phyloP scores from a whole-genome alignment of 2,329 filamentous ascomycete genomes.

The Ceratocystis smalleyi region DNA sequence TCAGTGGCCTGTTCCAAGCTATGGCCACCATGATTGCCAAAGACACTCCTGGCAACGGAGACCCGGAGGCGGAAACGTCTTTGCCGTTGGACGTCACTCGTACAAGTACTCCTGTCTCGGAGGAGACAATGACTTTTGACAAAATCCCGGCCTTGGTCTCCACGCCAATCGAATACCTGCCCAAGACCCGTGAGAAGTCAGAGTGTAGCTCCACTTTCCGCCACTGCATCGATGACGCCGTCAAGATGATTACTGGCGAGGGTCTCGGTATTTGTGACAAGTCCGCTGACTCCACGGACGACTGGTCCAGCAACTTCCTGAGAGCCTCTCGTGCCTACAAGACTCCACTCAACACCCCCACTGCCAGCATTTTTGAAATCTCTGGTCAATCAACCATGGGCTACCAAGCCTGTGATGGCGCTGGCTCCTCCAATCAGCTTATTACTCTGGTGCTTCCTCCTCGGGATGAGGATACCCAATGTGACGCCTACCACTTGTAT shows the following conservation, averaged over 20 bases:
- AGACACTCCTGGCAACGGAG: not conserved
- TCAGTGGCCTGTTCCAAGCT: slow-evolving; percentile 13
- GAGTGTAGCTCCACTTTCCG: slow-evolving; percentile 17
- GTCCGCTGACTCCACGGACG: not conserved
- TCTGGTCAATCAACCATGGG: not conserved
- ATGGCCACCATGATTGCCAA: slow-evolving; percentile 14
- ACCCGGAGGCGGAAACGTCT: not conserved
- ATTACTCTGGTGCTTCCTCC: slow-evolving; percentile 15
- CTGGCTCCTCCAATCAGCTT: not conserved
- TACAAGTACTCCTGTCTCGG: not conserved
- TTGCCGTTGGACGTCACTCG: not conserved
- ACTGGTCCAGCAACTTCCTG: not conserved
- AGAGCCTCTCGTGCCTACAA: slow-evolving; percentile 6
- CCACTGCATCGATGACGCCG: slow-evolving; percentile 15
- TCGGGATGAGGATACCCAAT: slow-evolving; percentile 10
- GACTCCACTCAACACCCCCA: slow-evolving; percentile 8
- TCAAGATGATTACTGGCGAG: slow-evolving; percentile 15
- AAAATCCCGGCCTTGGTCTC: not conserved
- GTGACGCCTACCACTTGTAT: slow-evolving; percentile 14
- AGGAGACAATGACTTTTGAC: slow-evolving; percentile 4
- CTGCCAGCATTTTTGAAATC: slow-evolving; percentile 11
- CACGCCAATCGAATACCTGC: slow-evolving; percentile 11
- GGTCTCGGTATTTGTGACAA: slow-evolving; percentile 8
- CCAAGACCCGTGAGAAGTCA: slow-evolving; percentile 14
- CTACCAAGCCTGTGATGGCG: not conserved